Base-by-base conservation (phyloP, 257 asterid genomes). In the Eucommia ulmoides region DNA sequence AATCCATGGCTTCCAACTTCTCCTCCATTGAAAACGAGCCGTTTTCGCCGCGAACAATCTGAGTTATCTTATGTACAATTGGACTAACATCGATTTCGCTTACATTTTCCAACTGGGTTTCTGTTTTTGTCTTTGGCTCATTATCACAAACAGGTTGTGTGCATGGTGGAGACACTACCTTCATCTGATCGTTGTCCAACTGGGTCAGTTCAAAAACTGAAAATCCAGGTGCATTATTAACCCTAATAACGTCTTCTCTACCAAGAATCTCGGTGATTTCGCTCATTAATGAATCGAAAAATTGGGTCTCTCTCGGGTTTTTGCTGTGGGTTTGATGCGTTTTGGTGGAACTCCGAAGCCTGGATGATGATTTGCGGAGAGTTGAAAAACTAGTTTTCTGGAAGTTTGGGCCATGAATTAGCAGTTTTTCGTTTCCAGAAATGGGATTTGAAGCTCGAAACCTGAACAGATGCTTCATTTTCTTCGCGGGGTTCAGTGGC, bases 211-310 rank as follows among this genome's bases (percentile, higher is more conserved):
- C 55, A 10, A 50, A 54, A 20, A 50, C 17, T 20, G 53, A 24
- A 60, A 62, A 41, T 51, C 70, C 70, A 56, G 15, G 17, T 8
- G 69, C 54, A 38, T 50, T 54, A 33, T 53, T 56, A 56, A 53
- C 78, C 17, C 52, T 42, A 10, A 12, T 55, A 23, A 58, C 50
- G 45, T 47, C 54, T 55, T 68, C 80, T 47, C 70, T 50, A 8
- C 83, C 94, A 48, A 87, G 48, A 58, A 87, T 81, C 47, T 70
- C 81, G 22, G 78, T 64, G 41, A 87, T 80, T 60, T 87, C 94
- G 33, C 64, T 62, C 80, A 87, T 80, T 19, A 87, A 79, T 17
- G 84, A 72, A 53, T 67, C 71, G 17, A 64, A 53, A 22, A 56
- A 45, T 26, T 58, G 74, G 25, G 58, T 18, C 49, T 62, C 70